Evolutionary conservation across 805 yeast genomes (phyloP), one percentile per base, ranked within the genome.

Genomic region (Metschnikowia santaceciliae): DNA sequence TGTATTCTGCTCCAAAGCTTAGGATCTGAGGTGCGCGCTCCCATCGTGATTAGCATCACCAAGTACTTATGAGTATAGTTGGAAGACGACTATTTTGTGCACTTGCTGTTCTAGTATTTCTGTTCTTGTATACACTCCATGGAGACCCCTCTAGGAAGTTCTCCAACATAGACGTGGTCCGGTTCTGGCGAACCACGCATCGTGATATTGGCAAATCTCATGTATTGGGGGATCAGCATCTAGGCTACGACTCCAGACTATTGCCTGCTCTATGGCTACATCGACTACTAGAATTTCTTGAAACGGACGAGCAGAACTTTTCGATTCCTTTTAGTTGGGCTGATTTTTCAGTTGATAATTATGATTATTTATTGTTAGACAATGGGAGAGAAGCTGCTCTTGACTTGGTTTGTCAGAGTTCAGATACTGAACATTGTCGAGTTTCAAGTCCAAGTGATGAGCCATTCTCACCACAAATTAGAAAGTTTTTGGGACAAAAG

Each of bases 181-280:
- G 7, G 6, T 53, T 47, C n/a, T 45, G 40, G 54, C 20, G 19
- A 19, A 15, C 32, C 19, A 26, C n/a, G 63, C 68, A 3, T 57
- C 65, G 1, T 56, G 53, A 34, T 14, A 11, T 23, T 14, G 23
- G 30, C 47, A 19, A 34, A 15, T 42, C 50, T 11, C 14, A 17
- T 23, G 48, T 42, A n/a, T 11, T n/a, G 6, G 10, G 33, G 14
- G 23, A 30, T 10, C 38, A 35, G 15, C 14, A 15, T 17, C 13
- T 35, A 2, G 43, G 26, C 13, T 39, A 42, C 19, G 54, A 46
- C 33, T 34, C 47, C 17, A 39, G 47, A 10, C 23, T 47, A 19
- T 15, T 36, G 32, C 54, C 51, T 20, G 47, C 47, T 13, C 19
- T 42, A 32, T 48, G 51, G 50, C 23, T 40, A 14, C 26, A 45